Conservation (phyloP, 257 asterid species). For the Mentha longifolia region DNA sequence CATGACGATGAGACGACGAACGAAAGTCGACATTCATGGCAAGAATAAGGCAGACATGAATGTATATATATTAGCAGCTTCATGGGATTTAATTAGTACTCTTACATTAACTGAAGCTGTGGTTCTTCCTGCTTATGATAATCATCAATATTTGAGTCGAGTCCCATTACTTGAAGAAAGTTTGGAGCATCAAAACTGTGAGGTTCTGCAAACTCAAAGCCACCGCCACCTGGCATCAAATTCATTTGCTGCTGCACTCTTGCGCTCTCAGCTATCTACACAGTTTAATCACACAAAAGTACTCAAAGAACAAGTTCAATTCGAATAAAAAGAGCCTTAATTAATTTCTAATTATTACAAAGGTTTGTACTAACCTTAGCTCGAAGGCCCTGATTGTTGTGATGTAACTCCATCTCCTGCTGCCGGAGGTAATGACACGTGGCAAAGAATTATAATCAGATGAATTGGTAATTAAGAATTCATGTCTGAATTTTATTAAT, state of each 20-base stretch:
- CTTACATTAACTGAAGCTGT: conserved; percentile 67
- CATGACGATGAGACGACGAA: neutral
- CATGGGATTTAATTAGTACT: too few species aligned
- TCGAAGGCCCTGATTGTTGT: conserved; percentile 85
- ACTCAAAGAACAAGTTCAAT: too few species aligned
- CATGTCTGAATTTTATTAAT: too few species aligned
- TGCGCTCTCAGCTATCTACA: conserved; percentile 84
- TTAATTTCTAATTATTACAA: too few species aligned
- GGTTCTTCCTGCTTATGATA: conserved; percentile 61
- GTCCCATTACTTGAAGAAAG: conserved; percentile 69
- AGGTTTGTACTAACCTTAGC: conserved; percentile 58
- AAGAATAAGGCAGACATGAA: neutral
- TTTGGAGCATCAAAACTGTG: conserved; percentile 74
- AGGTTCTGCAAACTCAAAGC: conserved; percentile 47
- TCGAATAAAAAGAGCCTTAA: too few species aligned
- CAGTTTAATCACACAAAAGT: neutral
- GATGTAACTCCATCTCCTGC: conserved; percentile 90
- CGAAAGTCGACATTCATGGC: neutral
- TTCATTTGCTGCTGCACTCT: conserved; percentile 73
- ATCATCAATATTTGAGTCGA: conserved; percentile 48
- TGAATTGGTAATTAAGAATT: neutral
- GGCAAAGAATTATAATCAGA: conserved; percentile 32
- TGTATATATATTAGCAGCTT: neutral
- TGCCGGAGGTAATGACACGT: conserved; percentile 35
- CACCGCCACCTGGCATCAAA: conserved; percentile 80